Percentiles rank a stretch among this genome's conserved stretches.
Evolutionary conservation across 2,329 filamentous ascomycete species (phyloP).

Genomic region (Fonsecaea multimorphosa): DNA sequence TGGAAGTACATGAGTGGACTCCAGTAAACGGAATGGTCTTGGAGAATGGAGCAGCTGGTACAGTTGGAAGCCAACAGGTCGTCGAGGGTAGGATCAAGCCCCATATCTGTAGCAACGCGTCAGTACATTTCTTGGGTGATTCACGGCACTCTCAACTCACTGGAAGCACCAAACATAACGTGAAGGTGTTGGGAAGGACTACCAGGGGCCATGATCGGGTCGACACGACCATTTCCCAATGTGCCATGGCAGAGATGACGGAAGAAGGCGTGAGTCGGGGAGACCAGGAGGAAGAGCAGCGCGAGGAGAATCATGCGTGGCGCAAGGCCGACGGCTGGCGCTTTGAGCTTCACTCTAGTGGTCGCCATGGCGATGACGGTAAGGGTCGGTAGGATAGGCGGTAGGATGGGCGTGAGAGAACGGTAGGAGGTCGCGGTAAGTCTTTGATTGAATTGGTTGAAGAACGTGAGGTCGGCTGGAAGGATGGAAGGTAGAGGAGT

Average conservation of each 20-base stretch:
- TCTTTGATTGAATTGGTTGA: constrained; percentile 3
- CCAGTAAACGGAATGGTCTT: constrained; percentile 92
- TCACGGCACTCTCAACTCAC: constrained; percentile 59
- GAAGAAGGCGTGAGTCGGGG: constrained; percentile 71
- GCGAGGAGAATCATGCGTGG: constrained; percentile 16
- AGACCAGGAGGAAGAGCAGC: constrained; percentile 12
- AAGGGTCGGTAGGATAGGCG: background rate
- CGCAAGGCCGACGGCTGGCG: background rate
- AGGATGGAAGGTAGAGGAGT: background rate
- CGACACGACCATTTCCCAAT: constrained; percentile 72
- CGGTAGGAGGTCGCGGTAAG: background rate
- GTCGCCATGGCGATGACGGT: constrained; percentile 5
- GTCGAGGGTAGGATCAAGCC: constrained; percentile 59
- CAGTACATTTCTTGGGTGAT: background rate
- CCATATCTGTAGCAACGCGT: constrained; percentile 63
- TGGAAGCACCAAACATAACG: constrained; percentile 74
- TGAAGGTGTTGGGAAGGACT: constrained; percentile 70
- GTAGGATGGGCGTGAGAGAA: background rate
- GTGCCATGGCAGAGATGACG: constrained; percentile 81
- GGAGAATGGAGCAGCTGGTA: constrained; percentile 77
- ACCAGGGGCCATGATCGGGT: constrained; percentile 74
- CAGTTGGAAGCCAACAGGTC: constrained; percentile 69
- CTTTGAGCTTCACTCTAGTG: constrained; percentile 23
- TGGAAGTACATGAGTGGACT: constrained; percentile 79
- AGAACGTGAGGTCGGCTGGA: constrained; percentile 2